Evolutionary conservation across 345 rosid species (phyloP), one percentile per base, ranked within the genome.

Genomic region (Adansonia digitata): DNA sequence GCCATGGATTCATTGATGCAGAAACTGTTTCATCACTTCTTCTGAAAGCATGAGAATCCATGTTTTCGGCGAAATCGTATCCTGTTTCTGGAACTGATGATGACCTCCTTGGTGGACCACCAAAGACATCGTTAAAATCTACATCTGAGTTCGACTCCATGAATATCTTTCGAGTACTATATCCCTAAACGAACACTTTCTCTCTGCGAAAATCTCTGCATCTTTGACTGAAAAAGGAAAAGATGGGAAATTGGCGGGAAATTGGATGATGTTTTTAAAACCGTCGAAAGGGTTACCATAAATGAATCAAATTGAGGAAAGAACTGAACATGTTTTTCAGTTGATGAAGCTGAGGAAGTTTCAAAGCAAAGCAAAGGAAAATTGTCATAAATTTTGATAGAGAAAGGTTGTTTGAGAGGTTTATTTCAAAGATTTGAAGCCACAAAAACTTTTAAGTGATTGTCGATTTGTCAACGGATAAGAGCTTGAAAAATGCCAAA

Each of bases 71-170:
- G 78, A 82, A 84, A 80, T 94, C 84, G 73, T 69, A 66, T 24
- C 87, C 76, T 31, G 39, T 66, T 77, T 91, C 88, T 27, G 85
- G 85, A 48, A 72, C n/a, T 0, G 88, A 90, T 0, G 88, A 90
- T 0, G 88, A 81, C 72, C 91, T 76, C 81, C 90, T 80, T 1
- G 97, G 97, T 4, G 94, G 97, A 26, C 97, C 98, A 29, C 98
- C 97, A 57, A 94, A 94, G 48, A 92, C 98, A 46, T 90, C 97
- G 2, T 77, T 74, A 77, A 92, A 94, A 79, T 92, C 94, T 55
- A 89, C 48, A 76, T 92, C 97, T 6, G 91, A 77, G 76, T 76
- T 79, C 18, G 81, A 76, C 27, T 71, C 75, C 13, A 71, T 63
- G 29, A 64, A 17, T 15, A 86, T 69, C 27, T 77, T 73, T 49